A percentile compares a stretch with the other conserved stretches of the same genome.
These are phyloP conservation scores for Penicillium silybi DNA, from an alignment of 495 filamentous ascomycete species.

Conservation along the genomic window DNA sequence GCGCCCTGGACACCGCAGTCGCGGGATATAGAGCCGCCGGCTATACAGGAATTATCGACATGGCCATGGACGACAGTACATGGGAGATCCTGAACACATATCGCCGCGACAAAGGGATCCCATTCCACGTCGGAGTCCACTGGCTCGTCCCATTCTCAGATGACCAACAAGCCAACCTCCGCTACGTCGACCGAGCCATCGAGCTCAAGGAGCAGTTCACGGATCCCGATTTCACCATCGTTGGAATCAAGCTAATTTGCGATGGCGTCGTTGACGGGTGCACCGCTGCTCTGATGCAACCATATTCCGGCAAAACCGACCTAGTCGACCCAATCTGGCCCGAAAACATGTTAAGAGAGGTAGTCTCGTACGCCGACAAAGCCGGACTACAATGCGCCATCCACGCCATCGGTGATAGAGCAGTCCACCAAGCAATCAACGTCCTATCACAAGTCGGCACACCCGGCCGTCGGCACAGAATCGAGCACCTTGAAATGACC, in stretches of 20 bases:
- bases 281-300: slow-evolving; percentile 58
- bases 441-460: slow-evolving; percentile 44
- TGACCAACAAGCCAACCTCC: slow-evolving; percentile 21
- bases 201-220: slow-evolving; percentile 49
- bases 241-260: slow-evolving; percentile 66
- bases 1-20: slow-evolving; percentile 47
- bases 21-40: slow-evolving; percentile 50
- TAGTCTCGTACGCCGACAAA: slow-evolving; percentile 50
- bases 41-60: slow-evolving; percentile 63
- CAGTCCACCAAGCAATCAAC: slow-evolving; percentile 54
- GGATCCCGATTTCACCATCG: slow-evolving; percentile 51
- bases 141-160: slow-evolving; percentile 49
- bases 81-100: slow-evolving; percentile 55
- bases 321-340: slow-evolving; percentile 55
- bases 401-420: slow-evolving; percentile 62
- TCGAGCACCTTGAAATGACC: slow-evolving; percentile 60
- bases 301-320: slow-evolving; percentile 46
- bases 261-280: slow-evolving; percentile 66
- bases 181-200: slow-evolving; percentile 53
- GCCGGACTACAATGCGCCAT: slow-evolving; percentile 60
- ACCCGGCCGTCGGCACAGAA: slow-evolving; percentile 44
- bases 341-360: slow-evolving; percentile 44
- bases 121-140: slow-evolving; percentile 58
- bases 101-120: slow-evolving; percentile 37
- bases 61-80: slow-evolving; percentile 64